Evolutionary conservation across 176 grass and related monocot species (phyloP), one percentile per base, ranked within the genome.

Genomic region (Dendrocalamus sinicus): DNA sequence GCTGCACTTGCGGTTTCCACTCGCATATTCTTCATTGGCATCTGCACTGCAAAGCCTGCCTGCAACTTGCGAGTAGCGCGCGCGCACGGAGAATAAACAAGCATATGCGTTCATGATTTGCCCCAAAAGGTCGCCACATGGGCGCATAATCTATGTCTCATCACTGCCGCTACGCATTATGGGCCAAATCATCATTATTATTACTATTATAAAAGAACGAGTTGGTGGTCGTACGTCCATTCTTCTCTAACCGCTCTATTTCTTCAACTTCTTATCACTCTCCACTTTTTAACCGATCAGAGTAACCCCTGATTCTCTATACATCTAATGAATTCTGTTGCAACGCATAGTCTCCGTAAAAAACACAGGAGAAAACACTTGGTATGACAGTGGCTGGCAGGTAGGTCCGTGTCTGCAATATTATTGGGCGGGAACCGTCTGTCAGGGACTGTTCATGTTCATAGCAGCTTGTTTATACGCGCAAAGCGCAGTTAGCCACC

Each of bases 121-220:
- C 4, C 28, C 16, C 28, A 35, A 75, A 75, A 75, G 75, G 35
- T 61, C 12, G 28, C 30, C 79, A 70, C 66, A 81, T 57, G 79
- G 35, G 2, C 50, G 23, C 79, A 58, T 82, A 60, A 83, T 61
- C 81, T 47, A 35, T 83, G 81, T 72, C 81, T 17, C n/a, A 44
- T 26, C 43, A 8, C 75, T 9, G 22, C 39, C 50, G 14, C 50
- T 15, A 6, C 13, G 50, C 50, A 16, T 16, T 6, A 52, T 14
- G 50, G 50, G 5, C 50, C 13, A 16, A 16, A 52, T 12, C 20
- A 52, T 12, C 20, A 32, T 32, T 2, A 2, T 32, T 2, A 2
- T 32, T 32, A 32, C 30, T 32, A 32, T 32, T 32, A 32, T 32
- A 32, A 32, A 32, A 32, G 30, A 32, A 2, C 30, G 30, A 32